A percentile compares a stretch with the other conserved stretches of the same genome.
Evolutionary conservation across 2,329 filamentous ascomycete genomes (phyloP).

Genomic region (Pseudocercospora crystallina): DNA sequence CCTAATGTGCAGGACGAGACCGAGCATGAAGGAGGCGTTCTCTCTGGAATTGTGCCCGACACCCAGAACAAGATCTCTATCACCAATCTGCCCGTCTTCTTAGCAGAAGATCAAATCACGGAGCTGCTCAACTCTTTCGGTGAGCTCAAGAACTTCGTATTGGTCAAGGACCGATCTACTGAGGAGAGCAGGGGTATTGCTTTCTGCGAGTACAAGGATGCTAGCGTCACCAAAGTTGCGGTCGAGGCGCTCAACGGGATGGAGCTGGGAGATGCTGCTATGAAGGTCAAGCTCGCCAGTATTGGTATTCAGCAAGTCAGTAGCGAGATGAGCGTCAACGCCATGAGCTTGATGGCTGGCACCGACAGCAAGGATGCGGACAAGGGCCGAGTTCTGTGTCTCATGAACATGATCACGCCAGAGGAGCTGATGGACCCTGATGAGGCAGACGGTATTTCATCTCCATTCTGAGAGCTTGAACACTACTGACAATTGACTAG

Average conservation of each 20-base stretch:
- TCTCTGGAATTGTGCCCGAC: conserved; percentile 81
- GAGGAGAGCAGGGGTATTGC: conserved; percentile 85
- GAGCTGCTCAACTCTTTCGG: conserved; percentile 90
- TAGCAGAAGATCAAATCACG: conserved; percentile 86
- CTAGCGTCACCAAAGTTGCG: conserved; percentile 74
- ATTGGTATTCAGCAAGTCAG: conserved; percentile 93
- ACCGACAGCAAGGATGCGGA: conserved; percentile 75
- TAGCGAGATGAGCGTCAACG: conserved; percentile 92
- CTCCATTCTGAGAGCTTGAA: too few species aligned
- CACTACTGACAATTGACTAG: too few species aligned
- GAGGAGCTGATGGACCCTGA: conserved; percentile 93
- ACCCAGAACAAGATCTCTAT: conserved; percentile 95
- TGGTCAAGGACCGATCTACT: conserved; percentile 82
- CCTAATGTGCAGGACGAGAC: conserved; percentile 74
- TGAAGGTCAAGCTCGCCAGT: conserved; percentile 86
- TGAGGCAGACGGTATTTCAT: conserved; percentile 92
- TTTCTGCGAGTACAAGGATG: conserved; percentile 90
- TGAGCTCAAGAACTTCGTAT: conserved; percentile 83
- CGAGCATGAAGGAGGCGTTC: conserved; percentile 70
- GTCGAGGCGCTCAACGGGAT: conserved; percentile 90
- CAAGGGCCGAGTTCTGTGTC: conserved; percentile 78
- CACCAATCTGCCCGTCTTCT: conserved; percentile 81
- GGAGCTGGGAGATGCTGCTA: conserved; percentile 81
- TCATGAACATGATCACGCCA: conserved; percentile 97
- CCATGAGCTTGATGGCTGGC: conserved; percentile 95